Base-by-base conservation (phyloP, 306 rosid species). In the Abrus pulchellus region DNA sequence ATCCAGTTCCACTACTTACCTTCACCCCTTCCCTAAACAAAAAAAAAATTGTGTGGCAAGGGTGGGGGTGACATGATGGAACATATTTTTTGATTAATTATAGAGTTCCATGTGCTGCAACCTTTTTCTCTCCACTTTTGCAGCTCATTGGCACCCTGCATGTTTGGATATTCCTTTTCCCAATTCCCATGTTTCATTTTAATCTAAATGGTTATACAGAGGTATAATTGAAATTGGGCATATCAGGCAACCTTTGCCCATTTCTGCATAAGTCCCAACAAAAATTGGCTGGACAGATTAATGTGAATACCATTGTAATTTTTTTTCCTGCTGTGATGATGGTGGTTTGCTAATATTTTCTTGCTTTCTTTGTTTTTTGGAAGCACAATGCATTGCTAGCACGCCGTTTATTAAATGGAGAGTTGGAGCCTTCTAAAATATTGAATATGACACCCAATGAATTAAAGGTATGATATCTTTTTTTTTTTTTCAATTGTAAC, bases 361-460 rank as follows among this genome's bases (percentile, higher is more conserved):
- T 65, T 8, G 76, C 13, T 80, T 32, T 40, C 56, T 72, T 64
- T 64, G 13, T 36, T 27, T 48, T 74, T 78, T 82, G n/a, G 74
- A 88, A 96, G 99, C 81, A 64, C 34, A 89, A 83, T 77, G 85
- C 80, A 33, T 20, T 89, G 45, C 87, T 96, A 55, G 92, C 94
- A 41, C 80, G 67, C 13, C 95, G 99, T 48, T 82, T 96, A 44
- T 74, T 96, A 68, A 89, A 88, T 49, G 93, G 94, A 77, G 98
- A 93, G 77, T 77, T 96, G 87, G 94, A 92, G 71, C 93, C 99
- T 28, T 87, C 88, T 8, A 90, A 80, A 85, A 82, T 93, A 77
- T 77, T 93, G 78, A 96, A 62, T 81, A 93, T 96, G 99, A 87
- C 98, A 62, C 90, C 97, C 45, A 86, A 8, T 60, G 99, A 96